Evolutionary conservation across 495 filamentous ascomycete genomes (phyloP).

Genomic region (Neurospora sp.): DNA sequence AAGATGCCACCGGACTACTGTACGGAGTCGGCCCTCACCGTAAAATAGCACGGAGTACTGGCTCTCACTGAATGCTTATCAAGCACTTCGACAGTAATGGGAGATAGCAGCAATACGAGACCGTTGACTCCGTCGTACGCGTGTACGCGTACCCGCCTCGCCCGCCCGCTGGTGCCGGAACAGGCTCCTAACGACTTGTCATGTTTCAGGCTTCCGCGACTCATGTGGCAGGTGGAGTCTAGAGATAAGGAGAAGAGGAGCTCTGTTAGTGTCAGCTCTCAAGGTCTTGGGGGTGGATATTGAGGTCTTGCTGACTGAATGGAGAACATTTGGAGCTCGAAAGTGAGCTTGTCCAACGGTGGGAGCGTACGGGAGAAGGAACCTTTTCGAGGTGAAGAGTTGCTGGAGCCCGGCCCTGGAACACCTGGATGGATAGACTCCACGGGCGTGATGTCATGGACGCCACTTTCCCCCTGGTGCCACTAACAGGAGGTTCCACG

Average conservation of each 20-base stretch:
- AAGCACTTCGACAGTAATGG: not conserved
- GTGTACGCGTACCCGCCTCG: not conserved
- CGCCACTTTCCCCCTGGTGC: not conserved
- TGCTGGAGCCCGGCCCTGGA: not conserved
- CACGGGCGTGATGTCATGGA: not conserved
- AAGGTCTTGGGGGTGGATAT: not conserved
- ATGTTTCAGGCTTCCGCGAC: not conserved
- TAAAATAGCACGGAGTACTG: not conserved
- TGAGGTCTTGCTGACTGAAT: not conserved
- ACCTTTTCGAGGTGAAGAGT: not conserved
- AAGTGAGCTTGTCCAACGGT: not conserved
- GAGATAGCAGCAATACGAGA: not conserved
- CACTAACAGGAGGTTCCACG: not conserved
- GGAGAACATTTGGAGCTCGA: not conserved
- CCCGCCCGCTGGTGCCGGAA: not conserved
- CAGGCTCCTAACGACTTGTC: not conserved
- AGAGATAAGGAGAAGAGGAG: not conserved
- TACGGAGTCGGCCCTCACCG: not conserved
- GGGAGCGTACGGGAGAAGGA: not conserved
- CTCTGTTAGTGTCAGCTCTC: not conserved
- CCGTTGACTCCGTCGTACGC: not conserved
- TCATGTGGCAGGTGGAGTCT: not conserved
- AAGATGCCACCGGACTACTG: not conserved
- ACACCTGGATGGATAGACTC: not conserved
- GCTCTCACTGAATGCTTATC: not conserved